Percentiles rank a stretch among this genome's conserved stretches.
Conservation (phyloP, 495 filamentous ascomycete genomes). For the Penicillium nucicola region DNA sequence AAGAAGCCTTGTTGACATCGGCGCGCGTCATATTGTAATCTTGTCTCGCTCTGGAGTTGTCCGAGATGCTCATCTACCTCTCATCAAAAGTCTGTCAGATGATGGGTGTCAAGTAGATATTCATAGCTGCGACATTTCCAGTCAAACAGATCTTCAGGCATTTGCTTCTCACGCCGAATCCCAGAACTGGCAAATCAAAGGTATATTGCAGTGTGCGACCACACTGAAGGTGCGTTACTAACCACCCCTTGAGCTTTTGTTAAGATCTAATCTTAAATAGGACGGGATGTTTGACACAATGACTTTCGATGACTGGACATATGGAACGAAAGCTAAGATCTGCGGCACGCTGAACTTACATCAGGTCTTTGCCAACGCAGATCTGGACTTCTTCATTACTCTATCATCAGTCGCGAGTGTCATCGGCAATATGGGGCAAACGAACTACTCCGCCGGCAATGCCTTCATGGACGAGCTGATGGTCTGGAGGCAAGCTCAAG, state of each 20-base stretch:
- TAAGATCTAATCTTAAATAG: constrained; percentile 3
- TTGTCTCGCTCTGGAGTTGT: constrained; percentile 27
- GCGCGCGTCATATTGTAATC: constrained; percentile 34
- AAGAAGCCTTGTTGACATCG: constrained; percentile 28
- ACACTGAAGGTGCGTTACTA: constrained; percentile 22
- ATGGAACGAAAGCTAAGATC: constrained; percentile 43
- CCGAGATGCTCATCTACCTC: constrained; percentile 8
- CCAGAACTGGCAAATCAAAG: constrained; percentile 23
- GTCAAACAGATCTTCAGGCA: constrained; percentile 23
- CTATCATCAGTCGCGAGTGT: constrained; percentile 50
- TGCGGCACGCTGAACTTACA: constrained; percentile 53
- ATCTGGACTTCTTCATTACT: constrained; percentile 50
- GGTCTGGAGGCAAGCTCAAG: constrained; percentile 18
- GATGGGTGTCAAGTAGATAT: constrained; percentile 22
- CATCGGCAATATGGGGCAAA: constrained; percentile 49
- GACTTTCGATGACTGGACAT: constrained; percentile 38
- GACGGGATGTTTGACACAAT: constrained; percentile 47
- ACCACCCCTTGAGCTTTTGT: neutral
- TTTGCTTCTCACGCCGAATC: constrained; percentile 1
- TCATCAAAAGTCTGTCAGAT: constrained; percentile 16
- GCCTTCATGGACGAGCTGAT: constrained; percentile 33
- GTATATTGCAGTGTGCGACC: constrained; percentile 31
- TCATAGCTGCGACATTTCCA: constrained; percentile 27
- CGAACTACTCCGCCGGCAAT: constrained; percentile 53
- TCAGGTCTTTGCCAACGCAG: constrained; percentile 33